Conservation (phyloP, 208 protist species). For the Crithidia brevicula region DNA sequence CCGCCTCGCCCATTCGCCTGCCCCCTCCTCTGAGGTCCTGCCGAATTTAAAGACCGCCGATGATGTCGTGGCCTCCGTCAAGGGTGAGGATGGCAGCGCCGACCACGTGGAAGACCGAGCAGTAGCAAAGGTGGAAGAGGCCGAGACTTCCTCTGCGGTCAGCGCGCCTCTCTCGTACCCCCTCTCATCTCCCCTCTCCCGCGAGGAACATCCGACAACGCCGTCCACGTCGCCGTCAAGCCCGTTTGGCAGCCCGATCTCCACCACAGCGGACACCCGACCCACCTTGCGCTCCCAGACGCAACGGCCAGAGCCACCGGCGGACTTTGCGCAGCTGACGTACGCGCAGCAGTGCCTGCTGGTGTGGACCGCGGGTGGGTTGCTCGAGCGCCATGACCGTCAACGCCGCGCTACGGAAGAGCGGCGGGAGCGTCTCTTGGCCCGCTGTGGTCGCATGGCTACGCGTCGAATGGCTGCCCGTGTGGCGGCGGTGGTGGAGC, state of each 20-base stretch:
- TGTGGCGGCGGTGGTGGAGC: constrained; percentile 22
- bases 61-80: background rate
- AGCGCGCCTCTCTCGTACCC: background rate
- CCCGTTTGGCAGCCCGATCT: background rate
- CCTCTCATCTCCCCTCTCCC: background rate
- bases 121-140: background rate
- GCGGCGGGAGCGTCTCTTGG: constrained; percentile 25
- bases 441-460: constrained; percentile 35
- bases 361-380: constrained; percentile 60
- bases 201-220: background rate
- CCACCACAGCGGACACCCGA: background rate
- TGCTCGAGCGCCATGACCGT: constrained; percentile 39
- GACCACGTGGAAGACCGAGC: too few species aligned
- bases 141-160: background rate
- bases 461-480: constrained; percentile 46
- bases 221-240: background rate
- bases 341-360: constrained; percentile 83
- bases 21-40: background rate
- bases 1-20: background rate
- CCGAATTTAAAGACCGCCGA: background rate
- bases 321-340: constrained; percentile 41
- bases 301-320: background rate
- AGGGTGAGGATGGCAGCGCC: background rate
- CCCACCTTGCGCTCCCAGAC: background rate
- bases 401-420: constrained; percentile 14